Evolutionary conservation across 768 basidiomycete species (phyloP), one percentile per base, ranked within the genome.

Genomic region (Mycena olivaceomarginata): DNA sequence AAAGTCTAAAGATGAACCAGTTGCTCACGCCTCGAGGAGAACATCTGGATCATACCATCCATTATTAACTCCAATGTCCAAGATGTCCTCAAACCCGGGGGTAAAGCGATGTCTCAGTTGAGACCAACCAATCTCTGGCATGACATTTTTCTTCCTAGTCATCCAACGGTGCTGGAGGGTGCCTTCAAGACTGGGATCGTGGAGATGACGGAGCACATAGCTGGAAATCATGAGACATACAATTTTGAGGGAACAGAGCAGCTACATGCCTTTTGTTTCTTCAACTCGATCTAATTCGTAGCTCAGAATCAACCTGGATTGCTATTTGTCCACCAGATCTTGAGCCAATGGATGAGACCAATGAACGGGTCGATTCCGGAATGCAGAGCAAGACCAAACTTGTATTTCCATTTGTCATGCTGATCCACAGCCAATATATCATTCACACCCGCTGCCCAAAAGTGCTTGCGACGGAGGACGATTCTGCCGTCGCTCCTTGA

Each of bases 101-200:
- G 64, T 66, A 18, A 66, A 66, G 22, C 64, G 64, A 40, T 31
- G 64, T 20, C 64, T 41, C 25, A 66, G 10, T 37, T 66, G 64
- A 11, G 64, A 66, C 83, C 83, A 84, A 20, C 68, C 59, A 40
- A 82, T 83, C 63, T 84, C 83, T 0, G 82, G 78, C 66, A 80
- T 82, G 41, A 83, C 78, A 67, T 84, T 84, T 7, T 69, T 48
- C 60, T 81, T 75, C 31, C 72, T 51, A 3, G 57, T 56, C 82
- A 79, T 82, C 80, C 81, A 85, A 1, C 79, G 76, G 53, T 85
- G 84, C 66, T 85, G 83, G 13, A 82, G 74, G 2, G 82, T 82
- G 15, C 70, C 81, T 3, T n/a, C 31, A 4, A 85, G 77, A 18
- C 76, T 62, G 3, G 82, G 81, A 68, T 85, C 83, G 2, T 80